Percentiles rank a stretch among this genome's conserved stretches.
These are phyloP conservation scores for Anthoceros angustus DNA, from an alignment of 225 moss, liverwort and hornwort genomes.

Conservation along the genomic window DNA sequence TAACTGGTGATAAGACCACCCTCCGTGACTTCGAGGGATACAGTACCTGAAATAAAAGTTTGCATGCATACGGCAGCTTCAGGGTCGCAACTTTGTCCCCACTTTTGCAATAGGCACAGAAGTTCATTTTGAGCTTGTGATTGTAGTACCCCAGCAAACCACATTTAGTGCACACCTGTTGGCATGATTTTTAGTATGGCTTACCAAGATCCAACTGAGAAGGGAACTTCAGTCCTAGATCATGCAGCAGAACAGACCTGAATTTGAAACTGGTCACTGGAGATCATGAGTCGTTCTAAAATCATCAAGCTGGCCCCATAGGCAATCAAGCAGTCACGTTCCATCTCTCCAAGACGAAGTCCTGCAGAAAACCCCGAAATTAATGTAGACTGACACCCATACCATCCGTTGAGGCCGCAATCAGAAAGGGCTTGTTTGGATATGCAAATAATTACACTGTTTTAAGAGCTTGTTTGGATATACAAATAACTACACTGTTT, in stretches of 20 bases:
- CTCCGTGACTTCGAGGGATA: not conserved
- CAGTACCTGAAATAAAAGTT: conserved; percentile 76
- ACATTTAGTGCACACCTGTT: conserved; percentile 88
- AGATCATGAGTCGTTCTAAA: conserved; percentile 95
- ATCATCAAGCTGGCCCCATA: conserved; percentile 99
- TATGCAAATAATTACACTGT: not conserved
- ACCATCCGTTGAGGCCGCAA: too few species aligned
- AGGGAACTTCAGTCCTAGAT: not conserved
- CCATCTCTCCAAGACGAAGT: conserved; percentile 94
- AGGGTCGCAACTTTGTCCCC: conserved; percentile 85
- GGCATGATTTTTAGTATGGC: not conserved
- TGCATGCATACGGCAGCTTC: conserved; percentile 99
- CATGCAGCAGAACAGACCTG: conserved; percentile 18
- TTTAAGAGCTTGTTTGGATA: not conserved
- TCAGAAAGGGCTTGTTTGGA: not conserved
- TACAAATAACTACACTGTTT: not conserved
- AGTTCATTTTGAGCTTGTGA: conserved; percentile 61
- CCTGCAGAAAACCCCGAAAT: conserved; percentile 24
- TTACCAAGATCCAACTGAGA: not conserved
- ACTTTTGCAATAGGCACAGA: conserved; percentile 74
- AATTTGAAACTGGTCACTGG: conserved; percentile 88
- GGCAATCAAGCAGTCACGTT: conserved; percentile 99
- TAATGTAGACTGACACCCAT: not conserved
- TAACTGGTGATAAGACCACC: too few species aligned
- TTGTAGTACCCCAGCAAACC: conserved; percentile 92